A percentile compares a stretch with the other conserved stretches of the same genome.
Evolutionary conservation across 108 stramenopile species (phyloP).

Genomic region (Nannochloropsis salina): DNA sequence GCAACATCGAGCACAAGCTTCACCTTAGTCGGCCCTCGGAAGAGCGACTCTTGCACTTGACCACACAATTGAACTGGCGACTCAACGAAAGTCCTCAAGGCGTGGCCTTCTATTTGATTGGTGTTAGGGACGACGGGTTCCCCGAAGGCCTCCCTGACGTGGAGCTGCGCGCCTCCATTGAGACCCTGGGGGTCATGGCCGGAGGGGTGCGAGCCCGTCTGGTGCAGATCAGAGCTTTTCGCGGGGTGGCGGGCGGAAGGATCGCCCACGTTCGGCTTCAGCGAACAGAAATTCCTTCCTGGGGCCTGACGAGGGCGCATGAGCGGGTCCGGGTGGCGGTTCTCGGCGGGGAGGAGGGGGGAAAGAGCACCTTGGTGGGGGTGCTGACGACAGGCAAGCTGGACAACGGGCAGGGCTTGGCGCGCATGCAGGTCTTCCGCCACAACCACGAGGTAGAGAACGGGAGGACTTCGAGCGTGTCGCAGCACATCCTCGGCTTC

Average conservation of each 20-base stretch:
- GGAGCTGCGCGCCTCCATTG: slow-evolving; percentile 48
- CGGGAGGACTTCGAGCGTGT: slow-evolving; percentile 57
- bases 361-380: slow-evolving; percentile 59
- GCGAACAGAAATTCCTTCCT: slow-evolving; percentile 23
- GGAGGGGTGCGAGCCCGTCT: slow-evolving; percentile 33
- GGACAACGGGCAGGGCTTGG: slow-evolving; percentile 60
- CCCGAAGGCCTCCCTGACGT: slow-evolving; percentile 48
- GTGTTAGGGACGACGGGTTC: slow-evolving; percentile 50
- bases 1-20: slow-evolving; percentile 59
- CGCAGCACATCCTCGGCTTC: slow-evolving; percentile 42
- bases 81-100: slow-evolving; percentile 54
- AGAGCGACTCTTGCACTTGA: slow-evolving; percentile 49
- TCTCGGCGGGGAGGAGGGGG: slow-evolving; percentile 48
- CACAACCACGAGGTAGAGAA: slow-evolving; percentile 59
- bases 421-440: slow-evolving; percentile 55
- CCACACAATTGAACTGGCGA: slow-evolving; percentile 59
- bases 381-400: slow-evolving; percentile 54
- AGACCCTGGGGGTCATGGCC: slow-evolving; percentile 50
- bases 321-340: slow-evolving; percentile 43
- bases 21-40: slow-evolving; percentile 36
- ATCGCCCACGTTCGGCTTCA: slow-evolving; percentile 34
- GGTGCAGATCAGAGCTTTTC: neutral
- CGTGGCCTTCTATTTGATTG: slow-evolving; percentile 53
- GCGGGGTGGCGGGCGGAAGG: slow-evolving; percentile 26
- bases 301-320: slow-evolving; percentile 31